A percentile compares a stretch with the other conserved stretches of the same genome.
Conservation (phyloP, 257 asterid genomes). For the Dorcoceras hygrometricum region DNA sequence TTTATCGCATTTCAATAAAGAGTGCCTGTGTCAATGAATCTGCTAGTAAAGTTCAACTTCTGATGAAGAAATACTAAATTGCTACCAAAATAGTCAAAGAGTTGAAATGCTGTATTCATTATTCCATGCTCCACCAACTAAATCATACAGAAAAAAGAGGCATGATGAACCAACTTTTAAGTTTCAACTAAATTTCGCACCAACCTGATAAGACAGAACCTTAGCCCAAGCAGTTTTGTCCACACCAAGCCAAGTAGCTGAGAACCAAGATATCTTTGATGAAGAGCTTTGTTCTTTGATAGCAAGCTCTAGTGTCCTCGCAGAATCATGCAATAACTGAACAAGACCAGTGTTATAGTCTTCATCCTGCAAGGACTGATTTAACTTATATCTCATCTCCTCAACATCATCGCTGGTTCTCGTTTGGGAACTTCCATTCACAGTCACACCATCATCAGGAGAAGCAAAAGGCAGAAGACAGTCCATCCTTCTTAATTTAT, state of each 20-base stretch:
- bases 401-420: conserved; percentile 50
- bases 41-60: not conserved
- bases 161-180: not conserved
- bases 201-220: conserved; percentile 90
- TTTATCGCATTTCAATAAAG: too few species aligned
- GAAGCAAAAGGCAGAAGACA: conserved; percentile 62
- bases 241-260: conserved; percentile 86
- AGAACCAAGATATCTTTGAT: conserved; percentile 82
- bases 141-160: conserved; percentile 13
- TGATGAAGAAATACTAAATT: not conserved
- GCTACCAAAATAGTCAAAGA: not conserved
- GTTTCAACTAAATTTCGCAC: conserved; percentile 14
- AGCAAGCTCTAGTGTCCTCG: conserved; percentile 85
- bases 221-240: conserved; percentile 85
- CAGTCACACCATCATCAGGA: conserved; percentile 81
- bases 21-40: not conserved
- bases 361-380: conserved; percentile 73
- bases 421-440: conserved; percentile 64
- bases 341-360: conserved; percentile 67
- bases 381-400: conserved; percentile 62
- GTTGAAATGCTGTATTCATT: not conserved
- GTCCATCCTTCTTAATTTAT: conserved; percentile 45
- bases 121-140: conserved; percentile 19
- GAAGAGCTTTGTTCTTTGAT: conserved; percentile 58
- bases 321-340: conserved; percentile 91